These are phyloP conservation scores for Fusarium cicatricum DNA, from an alignment of 2,329 filamentous ascomycete genomes.

Conservation along the genomic window DNA sequence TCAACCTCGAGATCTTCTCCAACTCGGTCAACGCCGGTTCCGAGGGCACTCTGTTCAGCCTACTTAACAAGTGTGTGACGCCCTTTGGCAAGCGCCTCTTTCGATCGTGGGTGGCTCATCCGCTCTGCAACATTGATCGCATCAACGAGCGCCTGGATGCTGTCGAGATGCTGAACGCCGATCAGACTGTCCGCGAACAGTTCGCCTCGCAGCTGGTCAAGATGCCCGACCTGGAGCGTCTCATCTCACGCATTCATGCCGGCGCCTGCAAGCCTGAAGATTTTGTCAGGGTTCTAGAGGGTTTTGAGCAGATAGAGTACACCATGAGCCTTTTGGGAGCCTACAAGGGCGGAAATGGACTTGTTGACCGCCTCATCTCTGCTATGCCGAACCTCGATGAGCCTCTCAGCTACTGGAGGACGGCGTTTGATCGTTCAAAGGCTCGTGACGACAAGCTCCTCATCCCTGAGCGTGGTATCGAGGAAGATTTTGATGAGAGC, in stretches of 20 bases:
- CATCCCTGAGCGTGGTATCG: slow-evolving; percentile 85
- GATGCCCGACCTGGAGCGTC: slow-evolving; percentile 91
- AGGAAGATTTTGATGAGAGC: slow-evolving; percentile 90
- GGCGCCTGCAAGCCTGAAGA: slow-evolving; percentile 90
- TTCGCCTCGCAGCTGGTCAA: slow-evolving; percentile 89
- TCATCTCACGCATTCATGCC: slow-evolving; percentile 94
- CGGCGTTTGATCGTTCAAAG: slow-evolving; percentile 84
- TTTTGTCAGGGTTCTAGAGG: slow-evolving; percentile 91
- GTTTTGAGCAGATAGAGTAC: slow-evolving; percentile 97
- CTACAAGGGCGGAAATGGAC: slow-evolving; percentile 78
- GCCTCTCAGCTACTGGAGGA: slow-evolving; percentile 84
- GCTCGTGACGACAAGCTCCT: slow-evolving; percentile 83
- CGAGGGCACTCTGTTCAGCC: slow-evolving; percentile 87
- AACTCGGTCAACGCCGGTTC: slow-evolving; percentile 88
- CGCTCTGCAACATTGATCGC: slow-evolving; percentile 82
- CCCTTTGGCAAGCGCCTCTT: slow-evolving; percentile 97
- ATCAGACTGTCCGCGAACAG: slow-evolving; percentile 80
- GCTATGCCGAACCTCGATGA: slow-evolving; percentile 85
- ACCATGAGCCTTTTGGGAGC: slow-evolving; percentile 82
- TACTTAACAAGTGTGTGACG: slow-evolving; percentile 94
- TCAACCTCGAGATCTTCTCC: slow-evolving; percentile 96
- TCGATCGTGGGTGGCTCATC: slow-evolving; percentile 97
- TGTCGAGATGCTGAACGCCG: slow-evolving; percentile 89
- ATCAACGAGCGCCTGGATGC: slow-evolving; percentile 96
- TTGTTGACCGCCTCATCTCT: slow-evolving; percentile 83